Evolutionary conservation across 495 filamentous ascomycete species (phyloP).

Genomic region (Ramalina intermedia): DNA sequence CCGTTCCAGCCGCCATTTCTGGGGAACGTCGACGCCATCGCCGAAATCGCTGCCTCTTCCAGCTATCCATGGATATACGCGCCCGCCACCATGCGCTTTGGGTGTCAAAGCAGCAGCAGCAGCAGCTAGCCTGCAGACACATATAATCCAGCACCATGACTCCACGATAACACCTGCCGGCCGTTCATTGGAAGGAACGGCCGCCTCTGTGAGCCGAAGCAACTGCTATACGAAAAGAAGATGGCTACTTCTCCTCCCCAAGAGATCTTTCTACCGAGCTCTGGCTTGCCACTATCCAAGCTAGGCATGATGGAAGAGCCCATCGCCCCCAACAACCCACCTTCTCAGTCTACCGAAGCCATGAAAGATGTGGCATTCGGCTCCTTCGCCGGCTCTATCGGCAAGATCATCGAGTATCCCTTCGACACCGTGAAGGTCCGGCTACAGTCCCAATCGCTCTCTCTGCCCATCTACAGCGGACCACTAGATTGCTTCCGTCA

Average conservation of each 20-base stretch:
- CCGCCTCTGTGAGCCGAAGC: not conserved
- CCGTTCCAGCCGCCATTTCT: too few species aligned
- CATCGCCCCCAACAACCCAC: too few species aligned
- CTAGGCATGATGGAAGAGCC: not conserved
- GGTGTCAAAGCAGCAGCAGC: too few species aligned
- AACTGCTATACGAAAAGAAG: too few species aligned
- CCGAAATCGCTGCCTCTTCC: too few species aligned
- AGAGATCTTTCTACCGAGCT: too few species aligned
- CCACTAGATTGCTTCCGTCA: slow-evolving; percentile 90
- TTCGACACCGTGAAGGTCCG: slow-evolving; percentile 96
- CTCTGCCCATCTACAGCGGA: slow-evolving; percentile 70
- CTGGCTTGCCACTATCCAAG: not conserved
- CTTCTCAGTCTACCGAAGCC: slow-evolving; percentile 36
- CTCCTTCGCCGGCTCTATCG: slow-evolving; percentile 74
- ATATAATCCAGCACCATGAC: not conserved
- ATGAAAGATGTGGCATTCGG: slow-evolving; percentile 72
- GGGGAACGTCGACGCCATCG: too few species aligned
- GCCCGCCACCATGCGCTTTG: too few species aligned
- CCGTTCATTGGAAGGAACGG: not conserved
- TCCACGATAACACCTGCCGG: not conserved
- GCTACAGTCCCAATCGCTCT: slow-evolving; percentile 58
- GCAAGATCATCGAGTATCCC: slow-evolving; percentile 94
- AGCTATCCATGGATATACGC: too few species aligned
- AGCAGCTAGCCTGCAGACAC: too few species aligned
- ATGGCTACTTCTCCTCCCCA: too few species aligned